These are phyloP conservation scores for Colletotrichum tofieldiae DNA, from an alignment of 2,329 filamentous ascomycete species.

Conservation along the genomic window DNA sequence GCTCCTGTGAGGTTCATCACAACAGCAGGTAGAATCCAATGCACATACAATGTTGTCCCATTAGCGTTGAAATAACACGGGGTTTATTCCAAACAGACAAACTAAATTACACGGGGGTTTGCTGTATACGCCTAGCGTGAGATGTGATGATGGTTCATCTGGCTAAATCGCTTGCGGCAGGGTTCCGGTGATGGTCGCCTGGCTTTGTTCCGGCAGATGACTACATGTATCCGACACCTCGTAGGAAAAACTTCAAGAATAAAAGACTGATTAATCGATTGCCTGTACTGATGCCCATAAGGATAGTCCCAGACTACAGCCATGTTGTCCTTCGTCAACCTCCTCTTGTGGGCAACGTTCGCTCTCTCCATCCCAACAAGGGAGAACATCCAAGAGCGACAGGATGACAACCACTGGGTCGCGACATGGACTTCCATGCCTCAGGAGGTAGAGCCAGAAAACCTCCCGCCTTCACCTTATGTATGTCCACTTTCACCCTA, in stretches of 20 bases:
- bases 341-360: conserved; percentile 4
- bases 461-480: conserved; percentile 74
- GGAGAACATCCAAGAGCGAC: conserved; percentile 15
- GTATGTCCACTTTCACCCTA: conserved; percentile 54
- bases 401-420: conserved; percentile 69
- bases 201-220: not conserved
- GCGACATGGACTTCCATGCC: conserved; percentile 78
- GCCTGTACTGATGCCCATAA: too few relatives aligned
- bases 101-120: too few relatives aligned
- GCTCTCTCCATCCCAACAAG: not conserved
- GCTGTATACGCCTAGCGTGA: too few relatives aligned
- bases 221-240: not conserved
- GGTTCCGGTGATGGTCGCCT: not conserved
- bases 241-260: too few relatives aligned
- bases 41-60: too few relatives aligned
- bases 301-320: too few relatives aligned
- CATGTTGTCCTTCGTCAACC: not conserved
- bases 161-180: not conserved
- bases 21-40: too few relatives aligned
- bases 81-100: too few relatives aligned
- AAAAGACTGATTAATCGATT: too few relatives aligned
- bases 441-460: conserved; percentile 73
- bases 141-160: not conserved
- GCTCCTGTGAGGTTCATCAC: too few relatives aligned
- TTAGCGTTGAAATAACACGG: too few relatives aligned